Evolutionary conservation across 495 filamentous ascomycete genomes (phyloP), one percentile per base, ranked within the genome.

Genomic region (Lichenothelia convexa): DNA sequence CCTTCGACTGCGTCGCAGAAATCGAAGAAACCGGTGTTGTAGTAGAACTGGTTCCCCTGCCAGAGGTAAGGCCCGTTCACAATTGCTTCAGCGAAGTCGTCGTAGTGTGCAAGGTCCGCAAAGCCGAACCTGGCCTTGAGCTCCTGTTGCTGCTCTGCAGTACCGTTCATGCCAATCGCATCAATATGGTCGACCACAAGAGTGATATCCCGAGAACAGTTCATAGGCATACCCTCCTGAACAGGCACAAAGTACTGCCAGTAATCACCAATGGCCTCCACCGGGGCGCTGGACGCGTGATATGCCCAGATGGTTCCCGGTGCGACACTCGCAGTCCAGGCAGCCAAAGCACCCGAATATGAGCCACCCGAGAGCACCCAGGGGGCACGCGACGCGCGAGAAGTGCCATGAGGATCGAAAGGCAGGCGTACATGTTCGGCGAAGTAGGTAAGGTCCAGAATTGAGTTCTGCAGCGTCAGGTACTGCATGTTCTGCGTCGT

Each of bases 231-330:
- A 1, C 68, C 71, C 35, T 70, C 56, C 40, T 68, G 63, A 18
- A 75, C 59, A n/a, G 73, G 73, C 3, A 54, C 51, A 48, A 78
- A 78, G 42, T 78, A 80, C 53, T 67, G 62, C 71, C 71, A 78
- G 42, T 70, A 78, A 41, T 77, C 60, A 4, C 62, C 61, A 18
- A 78, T 63, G 3, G 71, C 63, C 46, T 80, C 60, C 1, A 80
- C 74, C 3, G 70, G 67, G 2, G 67, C 74, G n/a, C n/a, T n/a
- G n/a, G n/a, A n/a, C n/a, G n/a, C n/a, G n/a, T n/a, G n/a, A n/a
- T n/a, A n/a, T n/a, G n/a, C n/a, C n/a, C n/a, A n/a, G n/a, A n/a
- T n/a, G n/a, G n/a, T n/a, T n/a, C n/a, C n/a, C n/a, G n/a, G n/a
- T n/a, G n/a, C n/a, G n/a, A n/a, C n/a, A n/a, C n/a, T n/a, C n/a